Conservation (phyloP, 2,329 filamentous ascomycete species). For the Fusarium nisikadoi region DNA sequence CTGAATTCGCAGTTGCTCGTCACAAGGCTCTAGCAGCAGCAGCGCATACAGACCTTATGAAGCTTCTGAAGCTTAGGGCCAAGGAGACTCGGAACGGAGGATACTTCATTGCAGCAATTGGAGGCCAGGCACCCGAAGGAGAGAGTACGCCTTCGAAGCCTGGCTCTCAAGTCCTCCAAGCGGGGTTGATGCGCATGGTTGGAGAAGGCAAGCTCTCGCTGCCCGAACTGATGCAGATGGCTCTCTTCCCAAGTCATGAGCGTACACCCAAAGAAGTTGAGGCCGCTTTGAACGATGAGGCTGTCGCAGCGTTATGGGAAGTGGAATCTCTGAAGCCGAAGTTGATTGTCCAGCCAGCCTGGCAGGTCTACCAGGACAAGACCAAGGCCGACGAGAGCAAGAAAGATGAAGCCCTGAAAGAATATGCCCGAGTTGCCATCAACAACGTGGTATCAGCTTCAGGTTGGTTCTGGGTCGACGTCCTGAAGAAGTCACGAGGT, state of each 20-base stretch:
- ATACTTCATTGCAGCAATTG: not conserved
- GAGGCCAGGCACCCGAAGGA: not conserved
- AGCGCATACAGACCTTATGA: not conserved
- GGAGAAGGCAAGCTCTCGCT: not conserved
- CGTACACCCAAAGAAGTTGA: not conserved
- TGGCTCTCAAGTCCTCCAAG: not conserved
- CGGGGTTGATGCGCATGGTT: constrained; percentile 2
- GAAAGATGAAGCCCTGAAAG: not conserved
- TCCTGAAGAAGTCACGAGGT: not conserved
- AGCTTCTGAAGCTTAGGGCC: not conserved
- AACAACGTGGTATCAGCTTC: not conserved
- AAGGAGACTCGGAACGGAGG: not conserved
- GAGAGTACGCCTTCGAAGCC: not conserved
- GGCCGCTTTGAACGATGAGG: not conserved
- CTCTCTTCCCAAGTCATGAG: constrained; percentile 4
- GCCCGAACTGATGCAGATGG: constrained; percentile 1
- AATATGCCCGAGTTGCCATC: not conserved
- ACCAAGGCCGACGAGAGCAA: accelerated
- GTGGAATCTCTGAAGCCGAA: not conserved
- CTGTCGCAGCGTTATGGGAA: not conserved
- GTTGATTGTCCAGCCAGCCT: constrained; percentile 4
- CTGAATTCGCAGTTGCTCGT: constrained; percentile 7
- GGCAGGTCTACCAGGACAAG: not conserved
- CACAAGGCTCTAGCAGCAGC: constrained; percentile 4
- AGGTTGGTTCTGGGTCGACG: constrained; percentile 12